Evolutionary conservation across 2,329 filamentous ascomycete species (phyloP).

Genomic region (Shiraia sp.): DNA sequence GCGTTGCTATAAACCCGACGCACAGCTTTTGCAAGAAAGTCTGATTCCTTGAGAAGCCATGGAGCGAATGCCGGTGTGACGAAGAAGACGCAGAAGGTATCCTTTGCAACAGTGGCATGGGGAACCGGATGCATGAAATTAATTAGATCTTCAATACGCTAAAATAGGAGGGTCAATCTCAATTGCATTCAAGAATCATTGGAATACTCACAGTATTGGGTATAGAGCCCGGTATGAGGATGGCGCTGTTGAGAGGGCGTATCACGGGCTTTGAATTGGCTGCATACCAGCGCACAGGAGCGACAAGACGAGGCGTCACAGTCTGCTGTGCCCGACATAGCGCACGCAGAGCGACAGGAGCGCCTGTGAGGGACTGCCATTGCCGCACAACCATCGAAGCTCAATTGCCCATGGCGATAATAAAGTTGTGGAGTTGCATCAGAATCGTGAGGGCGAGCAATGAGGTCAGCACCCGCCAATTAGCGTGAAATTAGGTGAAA

Average conservation of each 20-base stretch:
- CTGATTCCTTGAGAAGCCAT: conserved; percentile 31
- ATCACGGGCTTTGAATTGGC: neutral
- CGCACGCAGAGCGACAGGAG: conserved; percentile 9
- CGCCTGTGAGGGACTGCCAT: conserved; percentile 29
- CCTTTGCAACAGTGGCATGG: neutral
- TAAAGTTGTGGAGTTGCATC: conserved; percentile 4
- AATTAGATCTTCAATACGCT: conserved; percentile 29
- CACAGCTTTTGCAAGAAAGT: conserved; percentile 34
- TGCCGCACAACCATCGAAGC: conserved; percentile 29
- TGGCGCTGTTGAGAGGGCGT: conserved; percentile 21
- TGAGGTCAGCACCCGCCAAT: conserved; percentile 15
- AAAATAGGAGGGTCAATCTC: neutral
- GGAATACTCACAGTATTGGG: conserved; percentile 20
- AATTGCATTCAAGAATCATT: too few relatives aligned
- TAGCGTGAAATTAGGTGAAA: conserved; percentile 2
- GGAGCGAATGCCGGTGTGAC: conserved; percentile 39
- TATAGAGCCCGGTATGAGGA: conserved; percentile 33
- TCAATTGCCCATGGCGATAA: conserved; percentile 28
- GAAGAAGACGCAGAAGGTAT: conserved; percentile 34
- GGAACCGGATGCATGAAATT: conserved; percentile 24
- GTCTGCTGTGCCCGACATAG: conserved; percentile 5
- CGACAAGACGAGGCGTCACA: neutral
- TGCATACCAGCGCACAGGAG: conserved; percentile 13
- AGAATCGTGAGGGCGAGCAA: conserved; percentile 2
- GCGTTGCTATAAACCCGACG: conserved; percentile 16